Evolutionary conservation across 805 yeast species (phyloP).

Genomic region (Candida argentea): DNA sequence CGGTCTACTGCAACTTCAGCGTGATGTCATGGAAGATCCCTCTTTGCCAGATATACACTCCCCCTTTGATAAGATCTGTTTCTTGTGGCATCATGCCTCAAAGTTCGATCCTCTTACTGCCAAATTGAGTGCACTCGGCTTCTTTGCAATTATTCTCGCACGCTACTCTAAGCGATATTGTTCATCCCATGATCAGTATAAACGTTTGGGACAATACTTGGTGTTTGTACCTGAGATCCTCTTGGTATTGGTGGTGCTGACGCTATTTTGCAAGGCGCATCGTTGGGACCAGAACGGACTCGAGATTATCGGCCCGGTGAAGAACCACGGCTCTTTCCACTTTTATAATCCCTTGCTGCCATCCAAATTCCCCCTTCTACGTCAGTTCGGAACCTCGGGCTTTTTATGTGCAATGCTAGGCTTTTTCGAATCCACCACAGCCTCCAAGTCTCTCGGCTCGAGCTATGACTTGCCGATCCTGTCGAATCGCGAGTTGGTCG

Average conservation of each 20-base stretch:
- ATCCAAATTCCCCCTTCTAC: slow-evolving; percentile 39
- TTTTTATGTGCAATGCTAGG: slow-evolving; percentile 79
- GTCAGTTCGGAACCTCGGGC: slow-evolving; percentile 53
- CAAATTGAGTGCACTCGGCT: slow-evolving; percentile 44
- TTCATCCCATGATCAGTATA: slow-evolving; percentile 6
- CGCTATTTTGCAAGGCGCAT: slow-evolving; percentile 38
- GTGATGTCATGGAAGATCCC: slow-evolving; percentile 26
- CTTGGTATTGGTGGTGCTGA: slow-evolving; percentile 54
- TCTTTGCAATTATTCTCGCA: slow-evolving; percentile 36
- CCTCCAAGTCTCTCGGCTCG: slow-evolving; percentile 77
- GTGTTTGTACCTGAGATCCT: slow-evolving; percentile 81
- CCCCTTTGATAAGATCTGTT: slow-evolving; percentile 58
- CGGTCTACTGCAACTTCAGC: slow-evolving; percentile 45
- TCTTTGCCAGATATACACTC: slow-evolving; percentile 36
- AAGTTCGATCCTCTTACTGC: slow-evolving; percentile 52
- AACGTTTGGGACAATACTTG: slow-evolving; percentile 19
- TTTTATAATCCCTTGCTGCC: slow-evolving; percentile 48
- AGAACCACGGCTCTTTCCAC: slow-evolving; percentile 32
- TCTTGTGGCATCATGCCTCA: slow-evolving; percentile 38
- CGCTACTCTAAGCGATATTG: slow-evolving; percentile 29
- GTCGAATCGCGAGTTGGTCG: slow-evolving; percentile 84
- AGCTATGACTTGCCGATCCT: slow-evolving; percentile 64
- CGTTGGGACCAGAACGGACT: slow-evolving; percentile 50
- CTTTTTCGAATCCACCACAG: slow-evolving; percentile 88
- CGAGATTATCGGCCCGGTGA: slow-evolving; percentile 59